phyloP scores from a whole-genome alignment of 345 rosid genomes.

The Reutealis trisperma region DNA sequence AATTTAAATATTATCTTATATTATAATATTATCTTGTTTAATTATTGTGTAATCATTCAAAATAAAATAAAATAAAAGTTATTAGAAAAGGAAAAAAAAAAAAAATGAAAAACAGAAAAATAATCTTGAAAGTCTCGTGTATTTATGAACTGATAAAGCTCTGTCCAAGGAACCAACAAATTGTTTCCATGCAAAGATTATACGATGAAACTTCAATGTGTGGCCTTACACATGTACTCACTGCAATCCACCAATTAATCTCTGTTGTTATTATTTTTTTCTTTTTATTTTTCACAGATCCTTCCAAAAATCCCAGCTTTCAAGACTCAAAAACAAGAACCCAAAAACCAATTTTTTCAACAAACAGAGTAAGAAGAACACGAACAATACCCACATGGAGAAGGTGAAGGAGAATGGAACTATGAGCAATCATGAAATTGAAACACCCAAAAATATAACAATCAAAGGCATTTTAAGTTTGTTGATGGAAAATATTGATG shows the following conservation, averaged over 20 bases:
- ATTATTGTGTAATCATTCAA: no score
- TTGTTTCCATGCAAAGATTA: slow-evolving; percentile 18
- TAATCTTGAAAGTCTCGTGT: neutral
- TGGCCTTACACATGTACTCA: slow-evolving; percentile 9
- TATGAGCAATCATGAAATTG: slow-evolving; percentile 31
- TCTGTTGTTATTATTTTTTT: neutral
- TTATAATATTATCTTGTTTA: no score
- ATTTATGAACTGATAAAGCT: neutral
- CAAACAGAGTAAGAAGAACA: neutral
- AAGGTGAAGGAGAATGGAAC: slow-evolving; percentile 42
- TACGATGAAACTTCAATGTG: slow-evolving; percentile 8
- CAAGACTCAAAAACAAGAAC: neutral
- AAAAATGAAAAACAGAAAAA: neutral
- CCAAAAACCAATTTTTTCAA: neutral
- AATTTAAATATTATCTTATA: no score
- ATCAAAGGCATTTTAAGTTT: slow-evolving; percentile 79
- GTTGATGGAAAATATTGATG: slow-evolving; percentile 56
- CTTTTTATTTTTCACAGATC: neutral
- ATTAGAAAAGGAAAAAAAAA: neutral
- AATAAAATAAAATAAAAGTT: neutral
- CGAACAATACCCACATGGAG: neutral
- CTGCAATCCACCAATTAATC: neutral
- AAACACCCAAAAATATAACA: slow-evolving; percentile 51
- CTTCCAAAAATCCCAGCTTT: neutral
- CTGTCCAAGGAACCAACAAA: slow-evolving; percentile 1